Evolutionary conservation across 169 alveolate genomes (phyloP).

Genomic region (Amoebophrya sp.): DNA sequence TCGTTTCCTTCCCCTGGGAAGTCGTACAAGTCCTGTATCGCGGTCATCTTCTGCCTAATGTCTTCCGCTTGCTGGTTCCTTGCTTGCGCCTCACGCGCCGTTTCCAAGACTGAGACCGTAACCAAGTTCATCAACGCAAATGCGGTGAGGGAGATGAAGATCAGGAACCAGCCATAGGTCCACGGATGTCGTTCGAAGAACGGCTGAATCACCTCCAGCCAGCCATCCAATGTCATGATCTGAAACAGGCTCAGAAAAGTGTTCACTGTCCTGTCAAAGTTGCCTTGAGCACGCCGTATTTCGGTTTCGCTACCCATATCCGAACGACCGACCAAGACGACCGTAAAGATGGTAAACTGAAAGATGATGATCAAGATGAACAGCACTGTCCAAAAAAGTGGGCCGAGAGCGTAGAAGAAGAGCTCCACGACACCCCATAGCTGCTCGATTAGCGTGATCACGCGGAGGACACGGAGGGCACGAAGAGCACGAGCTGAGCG

Average conservation of each 20-base stretch:
- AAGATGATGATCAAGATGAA: neutral
- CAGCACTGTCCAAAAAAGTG: neutral
- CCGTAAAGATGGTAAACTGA: neutral
- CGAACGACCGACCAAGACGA: neutral
- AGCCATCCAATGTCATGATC: neutral
- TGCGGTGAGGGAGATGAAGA: neutral
- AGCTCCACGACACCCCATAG: neutral
- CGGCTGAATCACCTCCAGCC: neutral
- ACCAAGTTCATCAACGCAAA: neutral
- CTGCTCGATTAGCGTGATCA: neutral
- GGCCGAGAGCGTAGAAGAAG: neutral
- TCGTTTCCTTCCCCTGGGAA: neutral
- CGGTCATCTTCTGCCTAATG: neutral
- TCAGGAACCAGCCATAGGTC: neutral
- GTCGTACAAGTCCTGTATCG: neutral
- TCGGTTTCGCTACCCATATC: neutral
- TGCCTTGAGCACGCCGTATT: neutral
- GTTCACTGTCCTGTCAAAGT: neutral
- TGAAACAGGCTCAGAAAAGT: neutral
- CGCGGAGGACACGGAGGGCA: neutral
- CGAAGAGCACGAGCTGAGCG: neutral
- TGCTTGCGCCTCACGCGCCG: neutral
- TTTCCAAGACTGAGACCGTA: neutral
- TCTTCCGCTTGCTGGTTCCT: neutral
- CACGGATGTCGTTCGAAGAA: neutral